These are phyloP conservation scores for Cichorium intybus DNA, from an alignment of 140 eudicot species.

Conservation along the genomic window DNA sequence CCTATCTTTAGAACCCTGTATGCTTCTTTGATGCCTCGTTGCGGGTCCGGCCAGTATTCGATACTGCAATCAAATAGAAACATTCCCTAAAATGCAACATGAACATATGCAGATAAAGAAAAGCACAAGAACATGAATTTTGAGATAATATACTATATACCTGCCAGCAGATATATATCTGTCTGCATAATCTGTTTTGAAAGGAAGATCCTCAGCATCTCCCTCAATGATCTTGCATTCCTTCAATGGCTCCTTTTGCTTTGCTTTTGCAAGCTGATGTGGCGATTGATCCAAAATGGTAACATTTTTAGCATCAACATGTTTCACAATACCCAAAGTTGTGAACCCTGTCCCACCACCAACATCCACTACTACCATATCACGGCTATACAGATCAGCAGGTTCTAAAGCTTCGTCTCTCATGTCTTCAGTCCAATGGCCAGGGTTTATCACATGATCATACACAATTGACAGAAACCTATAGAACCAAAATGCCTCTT, in stretches of 20 bases:
- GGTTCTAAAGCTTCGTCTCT: conserved; percentile 97
- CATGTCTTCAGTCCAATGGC: conserved; percentile 98
- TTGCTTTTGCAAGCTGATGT: conserved; percentile 94
- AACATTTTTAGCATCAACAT: conserved; percentile 87
- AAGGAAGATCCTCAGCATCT: conserved; percentile 95
- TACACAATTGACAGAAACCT: conserved; percentile 88
- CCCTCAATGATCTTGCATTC: conserved; percentile 88
- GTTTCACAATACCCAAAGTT: conserved; percentile 84
- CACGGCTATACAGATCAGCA: conserved; percentile 56
- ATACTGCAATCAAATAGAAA: conserved; percentile 45
- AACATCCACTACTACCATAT: conserved; percentile 83
- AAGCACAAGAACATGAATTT: not conserved
- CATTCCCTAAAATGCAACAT: not conserved
- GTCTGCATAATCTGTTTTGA: conserved; percentile 80
- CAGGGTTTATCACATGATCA: conserved; percentile 92
- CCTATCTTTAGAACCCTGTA: conserved; percentile 78
- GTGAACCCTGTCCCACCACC: conserved; percentile 98
- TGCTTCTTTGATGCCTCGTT: conserved; percentile 92
- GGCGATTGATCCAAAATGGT: conserved; percentile 97
- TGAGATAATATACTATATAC: conserved; percentile 50
- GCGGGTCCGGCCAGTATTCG: conserved; percentile 99
- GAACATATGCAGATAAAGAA: too few species aligned
- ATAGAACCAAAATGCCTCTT: conserved; percentile 97
- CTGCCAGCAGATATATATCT: conserved; percentile 93
- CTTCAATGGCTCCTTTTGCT: conserved; percentile 81